These are phyloP conservation scores for Ophiostoma tasmaniense DNA, from an alignment of 2,329 filamentous ascomycete genomes.

Conservation along the genomic window DNA sequence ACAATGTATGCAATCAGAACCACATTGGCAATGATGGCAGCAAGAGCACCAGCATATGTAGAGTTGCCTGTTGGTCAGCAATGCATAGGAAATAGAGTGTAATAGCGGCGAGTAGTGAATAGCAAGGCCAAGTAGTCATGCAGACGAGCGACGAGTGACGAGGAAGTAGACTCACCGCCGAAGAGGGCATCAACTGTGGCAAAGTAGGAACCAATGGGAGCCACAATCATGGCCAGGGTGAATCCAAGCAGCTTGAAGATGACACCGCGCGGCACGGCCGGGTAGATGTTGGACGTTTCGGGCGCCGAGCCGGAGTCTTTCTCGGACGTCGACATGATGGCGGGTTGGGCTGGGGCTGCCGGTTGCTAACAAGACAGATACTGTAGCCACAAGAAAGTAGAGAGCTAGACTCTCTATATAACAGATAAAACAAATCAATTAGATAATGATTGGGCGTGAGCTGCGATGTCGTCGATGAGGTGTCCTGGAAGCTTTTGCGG, in stretches of 20 bases:
- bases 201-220: conserved; percentile 87
- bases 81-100: background rate
- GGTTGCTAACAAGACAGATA: conserved; percentile 18
- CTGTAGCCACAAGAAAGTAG: background rate
- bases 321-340: background rate
- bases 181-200: conserved; percentile 68
- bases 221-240: conserved; percentile 80
- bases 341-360: background rate
- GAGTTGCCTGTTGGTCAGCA: conserved; percentile 58
- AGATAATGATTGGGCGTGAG: background rate
- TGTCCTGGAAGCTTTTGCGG: background rate
- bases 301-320: conserved; percentile 28
- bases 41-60: conserved; percentile 75
- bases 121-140: background rate
- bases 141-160: background rate
- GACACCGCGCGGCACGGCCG: conserved; percentile 73
- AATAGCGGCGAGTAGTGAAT: background rate
- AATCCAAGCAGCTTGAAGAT: conserved; percentile 86
- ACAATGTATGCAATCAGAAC: conserved; percentile 86
- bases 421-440: background rate
- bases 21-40: conserved; percentile 83
- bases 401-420: background rate
- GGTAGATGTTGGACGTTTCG: conserved; percentile 64
- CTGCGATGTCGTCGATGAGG: background rate
- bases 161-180: conserved; percentile 46